A percentile compares a stretch with the other conserved stretches of the same genome.
Conservation (phyloP, 352 stramenopile genomes). For the Hyaloperonospora brassicae region DNA sequence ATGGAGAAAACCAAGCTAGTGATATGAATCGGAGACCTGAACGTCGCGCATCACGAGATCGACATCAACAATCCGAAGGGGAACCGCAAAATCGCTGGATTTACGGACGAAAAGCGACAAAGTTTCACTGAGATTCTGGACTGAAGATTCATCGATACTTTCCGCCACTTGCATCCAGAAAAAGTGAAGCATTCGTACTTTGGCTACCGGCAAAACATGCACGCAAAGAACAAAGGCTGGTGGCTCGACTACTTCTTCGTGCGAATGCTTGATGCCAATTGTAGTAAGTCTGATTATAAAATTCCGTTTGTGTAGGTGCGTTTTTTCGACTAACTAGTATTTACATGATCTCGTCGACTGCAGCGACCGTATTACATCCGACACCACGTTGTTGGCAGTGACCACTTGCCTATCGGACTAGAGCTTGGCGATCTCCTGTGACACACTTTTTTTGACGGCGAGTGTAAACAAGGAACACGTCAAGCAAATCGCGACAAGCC, state of each 20-base stretch:
- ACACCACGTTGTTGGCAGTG: constrained; percentile 52
- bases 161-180: constrained; percentile 55
- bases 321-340: constrained; percentile 9
- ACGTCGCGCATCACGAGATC: constrained; percentile 83
- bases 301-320: not conserved
- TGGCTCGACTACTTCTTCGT: constrained; percentile 80
- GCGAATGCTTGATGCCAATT: constrained; percentile 35
- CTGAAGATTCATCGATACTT: constrained; percentile 68
- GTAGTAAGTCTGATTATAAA: constrained; percentile 38
- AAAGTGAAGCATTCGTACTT: constrained; percentile 72
- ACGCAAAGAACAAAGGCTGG: constrained; percentile 82
- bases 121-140: constrained; percentile 60
- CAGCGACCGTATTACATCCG: constrained; percentile 58
- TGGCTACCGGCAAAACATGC: constrained; percentile 71
- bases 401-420: constrained; percentile 72
- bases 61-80: constrained; percentile 83
- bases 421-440: constrained; percentile 31
- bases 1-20: constrained; percentile 71
- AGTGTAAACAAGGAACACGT: no score
- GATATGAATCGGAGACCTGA: constrained; percentile 78
- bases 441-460: not conserved
- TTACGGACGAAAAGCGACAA: constrained; percentile 70
- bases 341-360: constrained; percentile 3
- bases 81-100: constrained; percentile 68
- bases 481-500: no score